Evolutionary conservation across 768 basidiomycete genomes (phyloP), one percentile per base, ranked within the genome.

Genomic region (Imleria badia): DNA sequence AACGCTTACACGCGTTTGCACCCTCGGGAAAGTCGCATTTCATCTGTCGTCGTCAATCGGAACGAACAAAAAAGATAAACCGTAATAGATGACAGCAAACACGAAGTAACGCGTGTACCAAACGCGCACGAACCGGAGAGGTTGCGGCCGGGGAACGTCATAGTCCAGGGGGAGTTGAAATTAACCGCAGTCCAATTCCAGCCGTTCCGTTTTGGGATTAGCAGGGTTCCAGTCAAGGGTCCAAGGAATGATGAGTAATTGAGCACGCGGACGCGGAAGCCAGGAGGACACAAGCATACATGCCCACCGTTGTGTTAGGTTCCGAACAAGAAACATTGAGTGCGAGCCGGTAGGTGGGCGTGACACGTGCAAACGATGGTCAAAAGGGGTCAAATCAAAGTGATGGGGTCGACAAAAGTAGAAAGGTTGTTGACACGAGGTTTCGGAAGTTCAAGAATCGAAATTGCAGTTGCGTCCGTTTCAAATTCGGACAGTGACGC

Each of bases 1-100:
- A 93, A 45, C 91, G 81, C 65, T 80, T 85, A 73, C 91, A 93
- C n/a, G 86, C 84, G 64, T 82, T 84, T 50, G 87, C 83, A 55
- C 82, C 76, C 59, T 76, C 77, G 36, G 86, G 86, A 66, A 92
- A 91, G 60, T 85, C 86, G 72, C 91, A 93, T 77, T 87, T 91
- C 91, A 93, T 93, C 87, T 91, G 58, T 55, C 29, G 29, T 33
- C 36, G 19, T 56, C 47, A 31, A 40, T 60, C 60, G 60, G 59
- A 52, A 48, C 43, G 14, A 52, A 6, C 45, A 50, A 50, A 52
- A 52, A n/a, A 43, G 39, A 52, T 48, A 59, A 60, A 61, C 56
- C 59, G 50, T 36, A 35, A 46, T 51, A 14, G 20, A 19, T 39
- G 57, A 54, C 51, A 50, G 39, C 31, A 11, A 51, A 34, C 41